Evolutionary conservation across 1,284 basidiomycete genomes (phyloP), one percentile per base, ranked within the genome.

Genomic region (Nidula niveotomentosa): DNA sequence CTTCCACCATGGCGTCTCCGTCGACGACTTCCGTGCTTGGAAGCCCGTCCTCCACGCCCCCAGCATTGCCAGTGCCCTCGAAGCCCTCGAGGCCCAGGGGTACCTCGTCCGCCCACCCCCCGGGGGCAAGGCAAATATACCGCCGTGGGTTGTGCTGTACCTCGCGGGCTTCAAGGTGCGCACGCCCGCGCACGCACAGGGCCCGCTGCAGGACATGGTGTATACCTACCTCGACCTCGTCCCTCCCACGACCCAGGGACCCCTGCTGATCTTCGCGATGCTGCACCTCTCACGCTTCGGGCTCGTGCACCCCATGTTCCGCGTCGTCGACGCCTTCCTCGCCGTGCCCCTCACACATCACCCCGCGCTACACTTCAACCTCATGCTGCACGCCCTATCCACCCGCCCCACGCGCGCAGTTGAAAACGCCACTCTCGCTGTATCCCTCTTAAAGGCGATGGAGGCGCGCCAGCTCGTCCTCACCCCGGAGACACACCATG

Each of bases 71-170:
- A 52, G 55, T 12, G 75, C 77, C 1, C 41, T 77, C 3, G 36
- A 56, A 4, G 39, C 57, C 7, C 46, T 76, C 10, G 56, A 54
- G 15, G 51, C 53, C 8, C 33, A 51, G 23, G 61, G 57, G 6
- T 59, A 55, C 44, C 39, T 36, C 7, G 56, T 51, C n/a, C 15
- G 10, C 18, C 47, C 15, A 1, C 36, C 46, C 30, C 46, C 36
- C 33, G 47, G 35, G 10, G 44, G 17, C 18, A 18, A 15, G n/a
- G 33, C 17, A 15, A 39, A 48, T 30, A 53, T 72, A 7, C 83
- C 84, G 0, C 57, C 75, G 1, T 89, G 85, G 85, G 67, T 85
- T 13, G 64, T 80, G 6, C 66, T 88, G 17, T 75, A 78, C 45
- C 67, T 86, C 36, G 68, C 80, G 3, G 71, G 68, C n/a, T 77